Evolutionary conservation across 208 protist species (phyloP), one percentile per base, ranked within the genome.

Genomic region (Naegleria lovaniensis): DNA sequence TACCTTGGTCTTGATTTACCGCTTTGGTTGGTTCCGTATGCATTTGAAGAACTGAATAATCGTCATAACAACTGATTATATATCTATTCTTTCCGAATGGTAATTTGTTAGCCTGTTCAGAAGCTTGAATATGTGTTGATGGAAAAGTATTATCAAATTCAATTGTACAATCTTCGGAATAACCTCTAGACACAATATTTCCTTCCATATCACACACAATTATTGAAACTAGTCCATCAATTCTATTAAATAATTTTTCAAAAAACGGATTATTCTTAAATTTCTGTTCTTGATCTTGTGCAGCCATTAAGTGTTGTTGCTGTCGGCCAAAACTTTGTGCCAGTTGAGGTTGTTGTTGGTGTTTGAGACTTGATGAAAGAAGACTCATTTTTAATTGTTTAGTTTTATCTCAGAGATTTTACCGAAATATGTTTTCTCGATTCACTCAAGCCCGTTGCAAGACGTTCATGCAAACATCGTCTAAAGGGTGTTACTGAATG

Each of bases 211-310:
- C 67, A 36, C 25, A 25, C 9, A 79, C 67, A 36, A 79, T 36
- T 36, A 79, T 79, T 13, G 29, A 79, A 36, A 79, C 29, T 15
- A 79, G 29, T 79, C 67, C 67, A 79, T 79, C 67, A 36, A 79
- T 79, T 79, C 67, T 79, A 0, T 79, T 36, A 33, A 79, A 79
- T 79, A 79, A 79, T 79, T 79, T 79, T 79, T 29, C 29, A 79
- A 79, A 79, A 33, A 36, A 79, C 9, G 67, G 67, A 79, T 79
- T 79, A 79, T 79, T 79, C 67, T 79, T 79, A 36, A 79, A 79
- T 36, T 9, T 29, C 36, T 79, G 16, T 79, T 79, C 29, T 79
- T 79, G 25, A 29, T 75, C 58, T 75, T 16, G 13, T 29, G 25
- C 11, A 22, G 13, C 25, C 9, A 79, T 79, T 15, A 36, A 29